These are phyloP conservation scores for Sarcomyxa edulis DNA, from an alignment of 768 basidiomycete species.

Conservation along the genomic window DNA sequence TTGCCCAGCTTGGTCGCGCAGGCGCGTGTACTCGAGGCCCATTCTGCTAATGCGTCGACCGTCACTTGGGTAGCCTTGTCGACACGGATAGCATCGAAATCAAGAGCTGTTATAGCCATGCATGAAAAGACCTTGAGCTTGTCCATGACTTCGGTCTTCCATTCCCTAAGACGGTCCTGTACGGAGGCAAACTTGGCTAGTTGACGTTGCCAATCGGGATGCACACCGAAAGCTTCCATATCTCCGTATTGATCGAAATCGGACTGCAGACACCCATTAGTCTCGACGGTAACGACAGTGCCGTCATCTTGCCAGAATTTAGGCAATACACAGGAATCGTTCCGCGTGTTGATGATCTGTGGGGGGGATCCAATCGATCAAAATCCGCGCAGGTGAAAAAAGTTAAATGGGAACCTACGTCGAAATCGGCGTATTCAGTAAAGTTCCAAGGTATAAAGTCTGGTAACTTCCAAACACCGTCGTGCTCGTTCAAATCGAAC, in stretches of 20 bases:
- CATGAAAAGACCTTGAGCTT: conserved; percentile 79
- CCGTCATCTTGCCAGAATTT: conserved; percentile 80
- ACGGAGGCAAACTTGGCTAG: conserved; percentile 94
- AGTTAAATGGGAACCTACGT: conserved; percentile 31
- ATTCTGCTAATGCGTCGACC: conserved; percentile 70
- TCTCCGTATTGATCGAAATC: conserved; percentile 97
- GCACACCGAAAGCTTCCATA: conserved; percentile 97
- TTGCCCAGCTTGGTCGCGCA: conserved; percentile 75
- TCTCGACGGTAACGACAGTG: conserved; percentile 48
- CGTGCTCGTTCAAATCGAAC: conserved; percentile 72
- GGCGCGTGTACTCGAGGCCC: conserved; percentile 67
- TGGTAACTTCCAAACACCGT: conserved; percentile 69
- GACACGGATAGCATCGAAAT: conserved; percentile 92
- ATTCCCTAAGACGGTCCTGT: conserved; percentile 93
- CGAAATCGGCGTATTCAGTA: conserved; percentile 78
- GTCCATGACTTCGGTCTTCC: conserved; percentile 74
- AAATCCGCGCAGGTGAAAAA: conserved; percentile 4
- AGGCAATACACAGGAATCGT: conserved; percentile 71
- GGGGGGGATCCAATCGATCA: too few relatives aligned
- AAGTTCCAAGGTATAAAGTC: conserved; percentile 83
- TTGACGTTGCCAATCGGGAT: conserved; percentile 92
- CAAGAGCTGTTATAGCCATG: conserved; percentile 82
- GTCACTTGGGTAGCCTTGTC: conserved; percentile 94
- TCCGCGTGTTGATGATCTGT: conserved; percentile 65
- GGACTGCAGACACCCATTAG: conserved; percentile 69